Conservation (phyloP, 352 stramenopile species). For the Globisporangium takayamanum region DNA sequence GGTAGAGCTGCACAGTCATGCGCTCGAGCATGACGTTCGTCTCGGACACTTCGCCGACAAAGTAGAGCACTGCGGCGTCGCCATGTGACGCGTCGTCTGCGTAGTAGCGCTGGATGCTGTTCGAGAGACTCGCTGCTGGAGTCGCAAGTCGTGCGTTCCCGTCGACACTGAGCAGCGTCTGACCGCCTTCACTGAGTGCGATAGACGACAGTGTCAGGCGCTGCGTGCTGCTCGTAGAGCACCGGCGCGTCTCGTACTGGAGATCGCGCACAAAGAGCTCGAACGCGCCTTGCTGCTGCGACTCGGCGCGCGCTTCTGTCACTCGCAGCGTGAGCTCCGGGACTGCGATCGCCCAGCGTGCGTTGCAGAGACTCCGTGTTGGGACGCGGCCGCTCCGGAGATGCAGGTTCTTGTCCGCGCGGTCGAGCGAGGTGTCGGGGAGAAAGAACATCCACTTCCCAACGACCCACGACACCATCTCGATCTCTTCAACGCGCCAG, state of each 20-base stretch:
- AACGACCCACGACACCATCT: slow-evolving; percentile 54
- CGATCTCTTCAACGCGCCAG: slow-evolving; percentile 48
- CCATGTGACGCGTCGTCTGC: slow-evolving; percentile 8
- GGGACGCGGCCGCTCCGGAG: slow-evolving; percentile 15
- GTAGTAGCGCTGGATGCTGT: slow-evolving; percentile 38
- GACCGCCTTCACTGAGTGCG: slow-evolving; percentile 23
- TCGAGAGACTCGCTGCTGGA: slow-evolving; percentile 37
- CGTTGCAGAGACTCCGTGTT: slow-evolving; percentile 25
- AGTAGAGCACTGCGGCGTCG: slow-evolving; percentile 10
- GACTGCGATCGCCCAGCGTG: slow-evolving; percentile 21
- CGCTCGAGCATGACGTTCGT: slow-evolving; percentile 25
- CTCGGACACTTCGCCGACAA: slow-evolving; percentile 13
- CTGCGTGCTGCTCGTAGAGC: slow-evolving; percentile 26
- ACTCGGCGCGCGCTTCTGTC: slow-evolving; percentile 17
- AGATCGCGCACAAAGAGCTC: slow-evolving; percentile 26
- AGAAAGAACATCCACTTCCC: slow-evolving; percentile 81
- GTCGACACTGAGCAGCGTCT: slow-evolving; percentile 26
- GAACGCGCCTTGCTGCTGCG: slow-evolving; percentile 11
- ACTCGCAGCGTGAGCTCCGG: slow-evolving; percentile 29
- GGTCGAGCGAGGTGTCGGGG: slow-evolving; percentile 24
- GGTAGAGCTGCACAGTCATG: slow-evolving; percentile 24
- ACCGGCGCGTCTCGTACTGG: slow-evolving; percentile 26
- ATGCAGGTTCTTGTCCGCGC: slow-evolving; percentile 23
- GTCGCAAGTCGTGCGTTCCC: slow-evolving; percentile 30
- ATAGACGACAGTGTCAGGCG: slow-evolving; percentile 20